Conservation (phyloP, 2,329 filamentous ascomycete genomes). For the Sphaerulina musiva region DNA sequence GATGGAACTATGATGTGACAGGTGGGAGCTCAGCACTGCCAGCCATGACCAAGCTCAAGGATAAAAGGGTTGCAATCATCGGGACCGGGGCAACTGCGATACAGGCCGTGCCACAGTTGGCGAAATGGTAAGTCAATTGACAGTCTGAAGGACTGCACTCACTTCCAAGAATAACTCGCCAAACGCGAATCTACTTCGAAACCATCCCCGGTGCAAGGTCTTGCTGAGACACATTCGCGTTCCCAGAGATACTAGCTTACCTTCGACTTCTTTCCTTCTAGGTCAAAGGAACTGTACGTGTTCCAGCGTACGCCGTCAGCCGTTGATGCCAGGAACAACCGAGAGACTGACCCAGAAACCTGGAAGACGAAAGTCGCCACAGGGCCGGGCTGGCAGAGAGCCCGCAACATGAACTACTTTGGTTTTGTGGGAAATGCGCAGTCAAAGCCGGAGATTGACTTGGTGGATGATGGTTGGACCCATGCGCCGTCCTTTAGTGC, state of each 20-base stretch:
- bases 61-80: constrained; percentile 40
- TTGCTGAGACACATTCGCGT: too few relatives aligned
- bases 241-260: too few relatives aligned
- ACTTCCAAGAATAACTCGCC: too few relatives aligned
- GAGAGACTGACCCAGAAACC: constrained; percentile 38
- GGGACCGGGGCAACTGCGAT: constrained; percentile 43
- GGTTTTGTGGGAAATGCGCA: constrained; percentile 33
- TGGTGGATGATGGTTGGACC: constrained; percentile 35
- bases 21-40: too few relatives aligned
- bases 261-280: too few relatives aligned
- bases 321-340: constrained; percentile 34
- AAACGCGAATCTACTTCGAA: too few relatives aligned
- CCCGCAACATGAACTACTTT: constrained; percentile 43
- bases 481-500: constrained; percentile 25
- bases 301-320: constrained; percentile 42
- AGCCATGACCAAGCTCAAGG: constrained; percentile 32
- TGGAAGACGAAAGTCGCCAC: constrained; percentile 36
- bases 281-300: constrained; percentile 36
- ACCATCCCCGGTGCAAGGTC: too few relatives aligned
- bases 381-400: constrained; percentile 46
- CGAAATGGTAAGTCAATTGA: constrained; percentile 22
- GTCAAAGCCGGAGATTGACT: constrained; percentile 35
- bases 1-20: too few relatives aligned
- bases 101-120: constrained; percentile 38
- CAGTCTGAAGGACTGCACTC: too few relatives aligned